phyloP scores from a whole-genome alignment of 2,329 filamentous ascomycete species.

The Teratosphaeria epicoccoides region DNA sequence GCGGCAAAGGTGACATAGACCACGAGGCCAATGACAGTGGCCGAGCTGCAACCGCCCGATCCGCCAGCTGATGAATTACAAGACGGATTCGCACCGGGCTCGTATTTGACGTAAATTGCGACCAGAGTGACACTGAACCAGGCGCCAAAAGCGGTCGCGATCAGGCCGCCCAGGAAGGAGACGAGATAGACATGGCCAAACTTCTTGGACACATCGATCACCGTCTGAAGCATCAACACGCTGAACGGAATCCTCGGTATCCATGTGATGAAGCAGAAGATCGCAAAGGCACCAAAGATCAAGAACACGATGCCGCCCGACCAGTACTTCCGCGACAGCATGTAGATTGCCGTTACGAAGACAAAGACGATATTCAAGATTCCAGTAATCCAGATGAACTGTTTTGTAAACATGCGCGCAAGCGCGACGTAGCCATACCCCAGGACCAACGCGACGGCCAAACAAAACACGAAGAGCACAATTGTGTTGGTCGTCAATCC shows the following conservation, averaged over 20 bases:
- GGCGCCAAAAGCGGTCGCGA: slow-evolving; percentile 64
- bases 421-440: slow-evolving; percentile 65
- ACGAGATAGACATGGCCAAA: slow-evolving; percentile 82
- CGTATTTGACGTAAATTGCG: slow-evolving; percentile 73
- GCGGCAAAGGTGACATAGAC: slow-evolving; percentile 83
- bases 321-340: slow-evolving; percentile 66
- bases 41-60: slow-evolving; percentile 53
- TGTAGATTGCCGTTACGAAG: slow-evolving; percentile 78
- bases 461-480: slow-evolving; percentile 69
- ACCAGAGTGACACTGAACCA: slow-evolving; percentile 84
- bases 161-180: slow-evolving; percentile 69
- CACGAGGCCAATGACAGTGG: slow-evolving; percentile 71
- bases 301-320: slow-evolving; percentile 81
- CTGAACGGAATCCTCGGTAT: slow-evolving; percentile 84
- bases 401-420: slow-evolving; percentile 50
- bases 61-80: slow-evolving; percentile 42
- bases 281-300: slow-evolving; percentile 67
- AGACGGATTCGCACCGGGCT: slow-evolving; percentile 52
- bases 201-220: slow-evolving; percentile 72
- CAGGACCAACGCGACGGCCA: slow-evolving; percentile 62
- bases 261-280: slow-evolving; percentile 81
- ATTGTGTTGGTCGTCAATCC: slow-evolving; percentile 73
- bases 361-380: slow-evolving; percentile 79
- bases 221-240: slow-evolving; percentile 76
- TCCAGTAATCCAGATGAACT: slow-evolving; percentile 57